phyloP scores from a whole-genome alignment of 495 filamentous ascomycete species.

The Penicillium coprophilum region DNA sequence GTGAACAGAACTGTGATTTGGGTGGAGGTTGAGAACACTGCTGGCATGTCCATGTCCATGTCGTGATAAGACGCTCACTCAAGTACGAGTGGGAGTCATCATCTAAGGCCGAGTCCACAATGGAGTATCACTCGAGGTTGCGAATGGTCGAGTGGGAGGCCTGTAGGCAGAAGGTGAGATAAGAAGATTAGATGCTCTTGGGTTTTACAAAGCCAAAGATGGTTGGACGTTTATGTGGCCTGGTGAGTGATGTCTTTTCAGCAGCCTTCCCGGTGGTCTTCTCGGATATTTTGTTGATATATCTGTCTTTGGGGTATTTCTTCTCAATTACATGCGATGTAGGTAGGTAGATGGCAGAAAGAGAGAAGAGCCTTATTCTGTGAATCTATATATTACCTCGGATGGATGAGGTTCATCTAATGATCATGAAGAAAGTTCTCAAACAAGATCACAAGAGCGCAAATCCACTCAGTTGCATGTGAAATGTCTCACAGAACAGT shows the following conservation, averaged over 20 bases:
- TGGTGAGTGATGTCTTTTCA: too few relatives aligned
- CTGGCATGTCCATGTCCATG: constrained; percentile 14
- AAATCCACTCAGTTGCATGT: constrained; percentile 4
- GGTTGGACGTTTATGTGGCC: too few relatives aligned
- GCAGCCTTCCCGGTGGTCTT: too few relatives aligned
- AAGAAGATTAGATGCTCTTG: background rate
- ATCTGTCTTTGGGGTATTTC: too few relatives aligned
- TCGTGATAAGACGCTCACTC: background rate
- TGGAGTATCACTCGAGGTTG: background rate
- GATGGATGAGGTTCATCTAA: background rate
- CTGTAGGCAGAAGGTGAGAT: background rate
- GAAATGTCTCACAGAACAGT: background rate
- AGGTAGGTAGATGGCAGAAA: too few relatives aligned
- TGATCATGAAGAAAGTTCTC: background rate
- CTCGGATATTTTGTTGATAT: too few relatives aligned
- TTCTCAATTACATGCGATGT: too few relatives aligned
- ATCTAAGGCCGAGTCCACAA: background rate
- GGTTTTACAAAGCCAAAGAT: background rate
- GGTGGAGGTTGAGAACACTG: constrained; percentile 13
- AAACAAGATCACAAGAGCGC: background rate
- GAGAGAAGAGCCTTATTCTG: too few relatives aligned
- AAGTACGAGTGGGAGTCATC: background rate
- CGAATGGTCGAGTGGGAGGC: background rate
- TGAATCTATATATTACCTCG: too few relatives aligned
- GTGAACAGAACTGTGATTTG: constrained; percentile 26